phyloP scores from a whole-genome alignment of 345 rosid species.

The Eucalyptus grandis region DNA sequence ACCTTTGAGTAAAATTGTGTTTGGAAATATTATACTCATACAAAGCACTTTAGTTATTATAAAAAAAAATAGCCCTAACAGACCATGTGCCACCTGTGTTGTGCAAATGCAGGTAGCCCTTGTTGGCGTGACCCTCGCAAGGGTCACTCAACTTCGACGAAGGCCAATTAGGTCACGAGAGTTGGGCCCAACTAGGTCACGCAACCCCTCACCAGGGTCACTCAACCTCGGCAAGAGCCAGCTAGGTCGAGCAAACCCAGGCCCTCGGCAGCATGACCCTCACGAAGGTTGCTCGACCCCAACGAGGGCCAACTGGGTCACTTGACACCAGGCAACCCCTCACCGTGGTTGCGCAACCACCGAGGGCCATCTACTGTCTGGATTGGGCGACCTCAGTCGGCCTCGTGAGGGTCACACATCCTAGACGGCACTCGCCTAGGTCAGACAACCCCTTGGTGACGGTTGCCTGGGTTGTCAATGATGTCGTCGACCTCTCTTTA shows the following conservation, averaged over 20 bases:
- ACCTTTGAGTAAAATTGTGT: too few relatives aligned
- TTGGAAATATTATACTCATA: too few relatives aligned
- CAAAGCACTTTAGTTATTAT: too few relatives aligned
- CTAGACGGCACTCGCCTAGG: accelerated
- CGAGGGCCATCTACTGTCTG: accelerated
- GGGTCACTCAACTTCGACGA: accelerated
- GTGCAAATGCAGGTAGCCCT: accelerated
- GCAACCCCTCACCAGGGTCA: accelerated
- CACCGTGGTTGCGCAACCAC: accelerated
- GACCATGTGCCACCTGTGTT: too few relatives aligned
- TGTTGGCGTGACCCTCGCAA: accelerated
- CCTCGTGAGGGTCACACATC: too few relatives aligned
- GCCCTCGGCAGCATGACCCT: accelerated
- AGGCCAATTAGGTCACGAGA: too few relatives aligned
- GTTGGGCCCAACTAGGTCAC: too few relatives aligned
- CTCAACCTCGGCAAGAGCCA: accelerated
- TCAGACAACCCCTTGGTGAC: accelerated
- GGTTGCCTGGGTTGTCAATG: accelerated
- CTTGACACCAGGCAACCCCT: accelerated
- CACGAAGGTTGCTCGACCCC: accelerated
- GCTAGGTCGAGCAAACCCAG: accelerated
- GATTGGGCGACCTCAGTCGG: accelerated
- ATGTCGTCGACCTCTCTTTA: accelerated
- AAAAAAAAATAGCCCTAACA: too few relatives aligned
- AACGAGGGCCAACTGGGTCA: accelerated